Percentiles rank a stretch among this genome's conserved stretches.
Conservation (phyloP, 129 eudicot species). For the Saposhnikovia divaricata region DNA sequence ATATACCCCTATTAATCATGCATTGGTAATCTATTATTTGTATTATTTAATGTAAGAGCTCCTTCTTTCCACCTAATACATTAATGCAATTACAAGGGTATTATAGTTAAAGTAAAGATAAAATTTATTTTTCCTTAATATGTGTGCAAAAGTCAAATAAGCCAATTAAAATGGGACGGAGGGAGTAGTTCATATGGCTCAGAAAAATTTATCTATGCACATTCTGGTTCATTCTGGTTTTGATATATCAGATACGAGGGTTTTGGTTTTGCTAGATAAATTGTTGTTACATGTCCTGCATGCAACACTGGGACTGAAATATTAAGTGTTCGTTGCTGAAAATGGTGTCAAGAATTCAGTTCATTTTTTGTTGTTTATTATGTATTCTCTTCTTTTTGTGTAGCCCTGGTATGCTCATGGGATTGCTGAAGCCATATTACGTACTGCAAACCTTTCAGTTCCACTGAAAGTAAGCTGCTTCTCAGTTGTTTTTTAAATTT, state of each 20-base stretch:
- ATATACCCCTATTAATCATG: too few relatives aligned
- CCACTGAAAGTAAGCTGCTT: conserved; percentile 71
- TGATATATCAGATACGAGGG: neutral
- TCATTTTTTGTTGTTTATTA: neutral
- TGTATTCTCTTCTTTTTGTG: conserved; percentile 6
- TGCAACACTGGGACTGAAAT: neutral
- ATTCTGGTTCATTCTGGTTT: too few relatives aligned
- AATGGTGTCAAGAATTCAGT: neutral
- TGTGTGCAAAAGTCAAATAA: too few relatives aligned
- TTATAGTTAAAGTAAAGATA: too few relatives aligned
- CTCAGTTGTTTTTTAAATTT: neutral
- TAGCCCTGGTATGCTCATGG: conserved; percentile 99
- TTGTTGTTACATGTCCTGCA: too few relatives aligned
- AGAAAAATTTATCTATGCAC: neutral
- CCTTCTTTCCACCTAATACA: too few relatives aligned
- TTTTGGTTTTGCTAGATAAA: neutral
- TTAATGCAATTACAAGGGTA: too few relatives aligned
- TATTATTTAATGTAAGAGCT: too few relatives aligned
- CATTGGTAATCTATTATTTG: too few relatives aligned
- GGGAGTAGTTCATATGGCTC: neutral
- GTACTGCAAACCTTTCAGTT: conserved; percentile 84
- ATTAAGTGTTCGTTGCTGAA: neutral
- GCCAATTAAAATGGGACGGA: too few relatives aligned
- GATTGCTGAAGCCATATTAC: conserved; percentile 91
- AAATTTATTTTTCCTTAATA: too few relatives aligned